These are phyloP conservation scores for Colletotrichum abscissum DNA, from an alignment of 2,329 filamentous ascomycete species.

Conservation along the genomic window DNA sequence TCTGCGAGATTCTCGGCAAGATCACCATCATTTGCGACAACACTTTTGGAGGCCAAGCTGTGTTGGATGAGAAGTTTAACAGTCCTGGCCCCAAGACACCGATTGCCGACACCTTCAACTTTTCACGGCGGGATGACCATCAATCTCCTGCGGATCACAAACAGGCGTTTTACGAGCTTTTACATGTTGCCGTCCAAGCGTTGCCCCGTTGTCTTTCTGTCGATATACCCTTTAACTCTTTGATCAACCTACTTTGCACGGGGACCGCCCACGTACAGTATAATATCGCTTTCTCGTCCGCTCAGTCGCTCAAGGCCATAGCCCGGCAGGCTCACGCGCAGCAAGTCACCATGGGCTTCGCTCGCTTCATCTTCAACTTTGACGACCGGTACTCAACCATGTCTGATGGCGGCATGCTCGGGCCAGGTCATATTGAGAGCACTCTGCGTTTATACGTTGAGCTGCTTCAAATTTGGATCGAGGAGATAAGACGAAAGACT, in stretches of 20 bases:
- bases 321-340: slow-evolving; percentile 93
- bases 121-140: slow-evolving; percentile 84
- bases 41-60: slow-evolving; percentile 95
- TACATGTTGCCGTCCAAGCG: slow-evolving; percentile 95
- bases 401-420: slow-evolving; percentile 97
- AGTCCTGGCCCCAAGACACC: slow-evolving; percentile 92
- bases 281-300: slow-evolving; percentile 92
- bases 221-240: slow-evolving; percentile 90
- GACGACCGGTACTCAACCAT: slow-evolving; percentile 98
- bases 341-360: slow-evolving; percentile 95
- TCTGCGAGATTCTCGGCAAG: slow-evolving; percentile 95
- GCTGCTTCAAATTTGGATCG: slow-evolving; percentile 95
- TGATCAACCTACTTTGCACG: slow-evolving; percentile 95
- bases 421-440: slow-evolving; percentile 92
- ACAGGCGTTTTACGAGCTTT: slow-evolving; percentile 93
- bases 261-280: slow-evolving; percentile 95
- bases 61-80: slow-evolving; percentile 93
- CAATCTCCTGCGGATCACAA: slow-evolving; percentile 81
- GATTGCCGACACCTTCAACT: slow-evolving; percentile 93
- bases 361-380: slow-evolving; percentile 98
- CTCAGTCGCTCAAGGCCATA: slow-evolving; percentile 93
- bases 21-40: slow-evolving; percentile 98
- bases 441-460: slow-evolving; percentile 94
- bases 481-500: slow-evolving; percentile 90
- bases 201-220: slow-evolving; percentile 92